Evolutionary conservation across 768 basidiomycete genomes (phyloP), one percentile per base, ranked within the genome.

Genomic region (Lactarius quietus): DNA sequence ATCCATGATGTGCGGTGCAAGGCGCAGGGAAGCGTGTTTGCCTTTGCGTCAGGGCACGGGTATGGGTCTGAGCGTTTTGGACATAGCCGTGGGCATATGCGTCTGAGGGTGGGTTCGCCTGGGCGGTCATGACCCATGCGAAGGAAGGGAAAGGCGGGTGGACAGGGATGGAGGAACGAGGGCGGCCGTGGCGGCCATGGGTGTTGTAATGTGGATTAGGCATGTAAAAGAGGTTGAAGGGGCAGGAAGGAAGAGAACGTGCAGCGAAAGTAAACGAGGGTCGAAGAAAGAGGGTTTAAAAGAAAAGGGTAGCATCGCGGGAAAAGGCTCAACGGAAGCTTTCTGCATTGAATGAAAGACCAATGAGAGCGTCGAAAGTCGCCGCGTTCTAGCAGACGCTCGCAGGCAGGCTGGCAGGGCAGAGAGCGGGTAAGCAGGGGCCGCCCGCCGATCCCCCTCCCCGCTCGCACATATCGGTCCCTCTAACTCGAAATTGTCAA

Each of bases 81-180:
- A 59, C 35, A 51, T 66, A 66, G 17, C 65, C 65, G n/a, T 45
- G 17, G 14, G 65, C 33, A 43, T 62, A 59, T 18, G 51, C 57
- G 5, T 10, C 8, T 15, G 51, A 23, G 0, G 65, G 65, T 3
- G 65, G 65, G 52, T 66, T 66, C 18, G 57, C 39, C 36, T 66
- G 33, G 39, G 65, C 17, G 26, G 52, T 58, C 38, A 66, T 62
- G 20, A 66, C 65, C 65, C 65, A 66, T 3, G 65, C 33, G 28
- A 66, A 38, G 10, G 65, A 66, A 14, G 65, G 65, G 61, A 66
- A 66, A 18, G 64, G 60, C 3, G 65, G 65, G 6, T 62, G 55
- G 20, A 62, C 51, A 48, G 29, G 38, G 31, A 28, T 5, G 31
- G 20, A 29, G 1, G 28, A 18, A 10, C 17, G 53, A 3, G 18